phyloP scores from a whole-genome alignment of 305 asterid species.

The Euphrasia arctica region DNA sequence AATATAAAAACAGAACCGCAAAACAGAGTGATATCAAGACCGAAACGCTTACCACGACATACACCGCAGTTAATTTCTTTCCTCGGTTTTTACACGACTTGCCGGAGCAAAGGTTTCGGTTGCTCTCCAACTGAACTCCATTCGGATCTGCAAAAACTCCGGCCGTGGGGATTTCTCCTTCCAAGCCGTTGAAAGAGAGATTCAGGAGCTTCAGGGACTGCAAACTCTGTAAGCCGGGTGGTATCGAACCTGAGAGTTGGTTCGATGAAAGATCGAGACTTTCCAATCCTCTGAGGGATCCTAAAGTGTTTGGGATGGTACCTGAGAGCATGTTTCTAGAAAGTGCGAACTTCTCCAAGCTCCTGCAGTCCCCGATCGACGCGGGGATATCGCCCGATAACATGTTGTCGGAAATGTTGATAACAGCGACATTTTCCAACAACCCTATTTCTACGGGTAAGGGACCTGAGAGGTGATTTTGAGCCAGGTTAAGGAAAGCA shows the following conservation, averaged over 20 bases:
- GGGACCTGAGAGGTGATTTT: slow-evolving; percentile 44
- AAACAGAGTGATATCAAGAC: slow-evolving; percentile 20
- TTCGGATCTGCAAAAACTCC: slow-evolving; percentile 46
- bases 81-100: slow-evolving; percentile 12
- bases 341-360: slow-evolving; percentile 41
- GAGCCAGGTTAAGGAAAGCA: slow-evolving; percentile 46
- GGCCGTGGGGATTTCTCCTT: slow-evolving; percentile 41
- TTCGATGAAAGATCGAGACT: slow-evolving; percentile 61
- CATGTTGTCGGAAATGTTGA: slow-evolving; percentile 48
- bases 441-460: slow-evolving; percentile 44
- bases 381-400: slow-evolving; percentile 50
- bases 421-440: slow-evolving; percentile 34
- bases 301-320: slow-evolving; percentile 45
- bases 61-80: slow-evolving; percentile 8
- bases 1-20: slow-evolving; percentile 26
- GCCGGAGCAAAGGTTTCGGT: slow-evolving; percentile 37
- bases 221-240: slow-evolving; percentile 36
- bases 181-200: slow-evolving; percentile 54
- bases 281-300: slow-evolving; percentile 44
- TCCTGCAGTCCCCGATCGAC: slow-evolving; percentile 41
- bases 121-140: slow-evolving; percentile 43
- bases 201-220: slow-evolving; percentile 43
- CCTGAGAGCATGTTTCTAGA: slow-evolving; percentile 46
- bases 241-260: slow-evolving; percentile 50
- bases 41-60: slow-evolving; percentile 11